A percentile compares a stretch with the other conserved stretches of the same genome.
Conservation (phyloP, 2,329 filamentous ascomycete genomes). For the Macroventuria anomochaeta region DNA sequence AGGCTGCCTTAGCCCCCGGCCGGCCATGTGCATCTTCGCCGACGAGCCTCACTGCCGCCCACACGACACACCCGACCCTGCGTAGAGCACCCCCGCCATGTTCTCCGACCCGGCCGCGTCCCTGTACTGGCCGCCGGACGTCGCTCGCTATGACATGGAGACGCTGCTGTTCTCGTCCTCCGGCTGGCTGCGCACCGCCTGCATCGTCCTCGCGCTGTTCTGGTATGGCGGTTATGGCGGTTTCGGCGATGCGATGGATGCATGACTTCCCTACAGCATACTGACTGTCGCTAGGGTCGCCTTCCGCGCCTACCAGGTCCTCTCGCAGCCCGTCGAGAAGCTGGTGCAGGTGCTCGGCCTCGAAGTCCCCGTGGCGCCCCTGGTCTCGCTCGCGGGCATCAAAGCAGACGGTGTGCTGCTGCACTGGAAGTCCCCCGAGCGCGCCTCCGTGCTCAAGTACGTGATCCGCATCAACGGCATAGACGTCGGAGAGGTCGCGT, state of each 20-base stretch:
- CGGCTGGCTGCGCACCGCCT: slow-evolving; percentile 46
- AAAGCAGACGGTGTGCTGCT: slow-evolving; percentile 85
- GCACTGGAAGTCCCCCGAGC: slow-evolving; percentile 80
- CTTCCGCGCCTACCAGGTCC: slow-evolving; percentile 83
- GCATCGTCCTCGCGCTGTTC: slow-evolving; percentile 45
- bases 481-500: slow-evolving; percentile 84
- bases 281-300: slow-evolving; percentile 68
- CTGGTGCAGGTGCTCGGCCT: slow-evolving; percentile 90
- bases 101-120: slow-evolving; percentile 41
- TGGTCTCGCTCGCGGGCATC: slow-evolving; percentile 89
- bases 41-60: neutral
- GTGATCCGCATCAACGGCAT: slow-evolving; percentile 93
- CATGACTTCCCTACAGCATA: neutral
- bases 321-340: slow-evolving; percentile 88
- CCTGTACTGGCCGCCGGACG: slow-evolving; percentile 44
- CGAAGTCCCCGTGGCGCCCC: slow-evolving; percentile 88
- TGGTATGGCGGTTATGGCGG: slow-evolving; percentile 40
- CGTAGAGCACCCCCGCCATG: slow-evolving; percentile 33
- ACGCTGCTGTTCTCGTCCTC: slow-evolving; percentile 43
- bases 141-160: slow-evolving; percentile 47
- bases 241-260: no score
- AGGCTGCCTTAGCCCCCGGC: neutral
- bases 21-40: neutral
- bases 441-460: slow-evolving; percentile 79
- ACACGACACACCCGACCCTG: no score